phyloP scores from a whole-genome alignment of 345 rosid genomes.

The Moringa oleifera region DNA sequence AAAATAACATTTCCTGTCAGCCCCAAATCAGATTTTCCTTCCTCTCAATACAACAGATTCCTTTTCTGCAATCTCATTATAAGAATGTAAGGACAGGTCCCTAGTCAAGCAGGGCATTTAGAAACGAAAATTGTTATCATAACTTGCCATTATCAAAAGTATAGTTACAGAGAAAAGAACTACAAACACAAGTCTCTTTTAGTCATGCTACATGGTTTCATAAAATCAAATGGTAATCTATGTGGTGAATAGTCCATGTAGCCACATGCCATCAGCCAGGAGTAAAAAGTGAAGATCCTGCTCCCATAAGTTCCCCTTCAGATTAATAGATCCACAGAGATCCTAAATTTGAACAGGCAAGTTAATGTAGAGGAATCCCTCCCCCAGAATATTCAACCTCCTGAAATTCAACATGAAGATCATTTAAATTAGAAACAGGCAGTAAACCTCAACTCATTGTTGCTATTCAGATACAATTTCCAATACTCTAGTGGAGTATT shows the following conservation, averaged over 20 bases:
- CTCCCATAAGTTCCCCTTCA: not conserved
- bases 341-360: not conserved
- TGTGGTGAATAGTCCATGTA: not conserved
- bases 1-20: too few relatives aligned
- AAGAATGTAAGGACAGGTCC: too few relatives aligned
- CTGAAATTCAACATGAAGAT: slow-evolving; percentile 31
- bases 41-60: too few relatives aligned
- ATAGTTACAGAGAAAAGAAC: too few relatives aligned
- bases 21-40: too few relatives aligned
- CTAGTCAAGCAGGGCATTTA: too few relatives aligned
- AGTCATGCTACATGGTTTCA: too few relatives aligned
- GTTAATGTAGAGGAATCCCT: slow-evolving; percentile 48
- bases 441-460: not conserved
- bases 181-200: too few relatives aligned
- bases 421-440: not conserved
- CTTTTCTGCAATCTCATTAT: too few relatives aligned
- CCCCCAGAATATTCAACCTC: slow-evolving; percentile 96
- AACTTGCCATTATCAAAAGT: not conserved
- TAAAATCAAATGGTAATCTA: not conserved
- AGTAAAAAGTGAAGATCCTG: not conserved
- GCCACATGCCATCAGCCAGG: not conserved
- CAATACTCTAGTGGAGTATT: not conserved
- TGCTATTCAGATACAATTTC: too few relatives aligned
- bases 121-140: too few relatives aligned
- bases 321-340: not conserved